A percentile compares a stretch with the other conserved stretches of the same genome.
phyloP scores from a whole-genome alignment of 163 green algal species.

The Scenedesmus sp. region DNA sequence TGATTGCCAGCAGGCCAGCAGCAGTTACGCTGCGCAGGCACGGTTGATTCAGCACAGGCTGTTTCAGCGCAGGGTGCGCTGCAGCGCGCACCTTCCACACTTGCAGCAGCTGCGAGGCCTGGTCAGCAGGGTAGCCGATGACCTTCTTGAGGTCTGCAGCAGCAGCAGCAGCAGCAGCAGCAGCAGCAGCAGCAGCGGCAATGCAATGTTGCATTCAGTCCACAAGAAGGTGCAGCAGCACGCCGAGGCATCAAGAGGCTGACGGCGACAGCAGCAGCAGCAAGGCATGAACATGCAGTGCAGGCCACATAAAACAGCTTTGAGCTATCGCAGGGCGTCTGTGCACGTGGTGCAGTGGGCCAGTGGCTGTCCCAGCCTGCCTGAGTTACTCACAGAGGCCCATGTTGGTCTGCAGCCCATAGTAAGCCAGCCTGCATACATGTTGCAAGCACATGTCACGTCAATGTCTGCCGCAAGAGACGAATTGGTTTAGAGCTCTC shows the following conservation, averaged over 20 bases:
- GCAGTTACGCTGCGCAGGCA: not conserved
- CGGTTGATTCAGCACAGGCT: not conserved
- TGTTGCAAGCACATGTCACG: not conserved
- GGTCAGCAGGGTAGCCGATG: conserved; percentile 24
- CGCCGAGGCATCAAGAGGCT: no score
- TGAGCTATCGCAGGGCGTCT: not conserved
- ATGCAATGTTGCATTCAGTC: no score
- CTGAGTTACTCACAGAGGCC: conserved; percentile 10
- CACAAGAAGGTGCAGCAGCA: no score
- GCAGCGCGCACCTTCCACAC: conserved; percentile 59
- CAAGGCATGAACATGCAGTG: not conserved
- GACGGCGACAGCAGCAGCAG: not conserved
- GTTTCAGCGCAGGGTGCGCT: not conserved
- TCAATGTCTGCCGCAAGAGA: no score
- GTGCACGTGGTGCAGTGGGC: not conserved
- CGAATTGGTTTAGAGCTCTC: no score
- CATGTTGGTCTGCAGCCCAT: conserved; percentile 64
- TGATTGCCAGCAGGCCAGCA: not conserved
- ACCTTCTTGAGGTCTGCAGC: conserved; percentile 58
- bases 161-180: not conserved
- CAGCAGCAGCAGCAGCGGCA: not conserved
- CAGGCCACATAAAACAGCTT: not conserved
- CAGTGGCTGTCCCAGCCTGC: not conserved
- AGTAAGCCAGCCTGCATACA: conserved; percentile 32
- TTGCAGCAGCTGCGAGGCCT: conserved; percentile 56